Conservation (phyloP, 1,284 basidiomycete genomes). For the Ustanciosporium gigantosporum region DNA sequence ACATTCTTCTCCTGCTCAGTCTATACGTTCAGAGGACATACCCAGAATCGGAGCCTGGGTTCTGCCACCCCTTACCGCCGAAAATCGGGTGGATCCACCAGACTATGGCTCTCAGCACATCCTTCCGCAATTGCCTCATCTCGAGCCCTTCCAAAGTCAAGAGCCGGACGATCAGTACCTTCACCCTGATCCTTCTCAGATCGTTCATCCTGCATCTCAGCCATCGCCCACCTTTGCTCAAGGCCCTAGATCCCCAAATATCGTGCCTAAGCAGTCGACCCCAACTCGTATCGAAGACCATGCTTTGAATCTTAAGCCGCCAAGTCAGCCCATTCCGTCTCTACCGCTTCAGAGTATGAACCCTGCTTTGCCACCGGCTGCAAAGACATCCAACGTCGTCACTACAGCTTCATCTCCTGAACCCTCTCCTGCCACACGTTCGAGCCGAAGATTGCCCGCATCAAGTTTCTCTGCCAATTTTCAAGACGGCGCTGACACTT, state of each 20-base stretch:
- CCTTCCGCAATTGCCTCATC: conserved; percentile 29
- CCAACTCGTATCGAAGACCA: conserved; percentile 6
- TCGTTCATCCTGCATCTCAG: not conserved
- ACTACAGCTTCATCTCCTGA: not conserved
- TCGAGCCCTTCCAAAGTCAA: conserved; percentile 1
- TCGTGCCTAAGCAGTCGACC: conserved; percentile 16
- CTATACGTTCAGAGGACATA: conserved; percentile 9
- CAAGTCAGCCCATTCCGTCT: conserved; percentile 13
- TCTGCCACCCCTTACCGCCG: conserved; percentile 15
- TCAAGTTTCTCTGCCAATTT: too few species aligned
- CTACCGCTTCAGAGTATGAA: not conserved
- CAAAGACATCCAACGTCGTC: not conserved
- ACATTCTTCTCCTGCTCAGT: not conserved
- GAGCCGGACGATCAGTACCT: not conserved
- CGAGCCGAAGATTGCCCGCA: not conserved
- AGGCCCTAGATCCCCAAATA: not conserved
- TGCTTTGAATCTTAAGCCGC: too few species aligned
- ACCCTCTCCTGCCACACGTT: not conserved
- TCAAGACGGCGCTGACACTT: not conserved
- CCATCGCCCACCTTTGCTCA: not conserved
- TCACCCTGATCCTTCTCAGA: not conserved
- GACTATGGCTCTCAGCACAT: conserved; percentile 15
- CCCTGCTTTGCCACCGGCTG: not conserved
- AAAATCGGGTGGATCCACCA: conserved; percentile 11
- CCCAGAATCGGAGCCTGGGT: conserved; percentile 25